Conservation (phyloP, 768 basidiomycete genomes). For the Termitomyces sp. region DNA sequence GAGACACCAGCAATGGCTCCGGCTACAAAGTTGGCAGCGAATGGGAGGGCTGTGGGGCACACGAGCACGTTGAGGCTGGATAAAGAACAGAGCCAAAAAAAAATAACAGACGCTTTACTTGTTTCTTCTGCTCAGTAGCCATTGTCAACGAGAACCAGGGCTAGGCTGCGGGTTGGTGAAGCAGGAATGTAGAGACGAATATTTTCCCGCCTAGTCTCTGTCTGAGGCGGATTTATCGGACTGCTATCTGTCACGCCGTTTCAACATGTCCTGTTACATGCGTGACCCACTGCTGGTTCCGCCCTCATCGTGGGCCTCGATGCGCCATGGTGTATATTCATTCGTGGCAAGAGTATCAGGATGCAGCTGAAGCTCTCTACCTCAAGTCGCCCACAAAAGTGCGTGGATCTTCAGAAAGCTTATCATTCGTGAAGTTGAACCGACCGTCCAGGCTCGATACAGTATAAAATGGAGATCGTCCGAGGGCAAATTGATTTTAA, state of each 20-base stretch:
- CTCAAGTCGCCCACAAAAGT: conserved; percentile 74
- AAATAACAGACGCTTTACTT: conserved; percentile 15
- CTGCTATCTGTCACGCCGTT: conserved; percentile 5
- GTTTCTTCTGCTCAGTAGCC: conserved; percentile 27
- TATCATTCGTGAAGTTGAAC: not conserved
- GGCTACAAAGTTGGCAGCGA: conserved; percentile 85
- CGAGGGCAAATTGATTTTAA: conserved; percentile 85
- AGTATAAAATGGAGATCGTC: conserved; percentile 87
- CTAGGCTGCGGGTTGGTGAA: not conserved
- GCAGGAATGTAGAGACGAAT: conserved; percentile 3
- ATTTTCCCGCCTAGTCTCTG: conserved; percentile 3
- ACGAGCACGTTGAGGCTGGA: conserved; percentile 1
- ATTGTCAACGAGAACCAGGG: conserved; percentile 6
- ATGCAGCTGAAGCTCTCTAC: conserved; percentile 86
- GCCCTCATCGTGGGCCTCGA: conserved; percentile 24
- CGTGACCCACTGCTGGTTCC: conserved; percentile 16
- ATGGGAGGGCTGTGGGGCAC: conserved; percentile 61
- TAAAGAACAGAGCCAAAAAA: not conserved
- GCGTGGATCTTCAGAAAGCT: conserved; percentile 19
- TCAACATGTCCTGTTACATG: conserved; percentile 13
- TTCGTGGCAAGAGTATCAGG: conserved; percentile 87
- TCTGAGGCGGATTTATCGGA: conserved; percentile 18
- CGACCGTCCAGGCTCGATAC: conserved; percentile 65
- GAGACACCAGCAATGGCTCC: conserved; percentile 95
- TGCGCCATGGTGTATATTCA: conserved; percentile 83